Conservation (phyloP, 139 green algal genomes). For the Eudorina sp. region DNA sequence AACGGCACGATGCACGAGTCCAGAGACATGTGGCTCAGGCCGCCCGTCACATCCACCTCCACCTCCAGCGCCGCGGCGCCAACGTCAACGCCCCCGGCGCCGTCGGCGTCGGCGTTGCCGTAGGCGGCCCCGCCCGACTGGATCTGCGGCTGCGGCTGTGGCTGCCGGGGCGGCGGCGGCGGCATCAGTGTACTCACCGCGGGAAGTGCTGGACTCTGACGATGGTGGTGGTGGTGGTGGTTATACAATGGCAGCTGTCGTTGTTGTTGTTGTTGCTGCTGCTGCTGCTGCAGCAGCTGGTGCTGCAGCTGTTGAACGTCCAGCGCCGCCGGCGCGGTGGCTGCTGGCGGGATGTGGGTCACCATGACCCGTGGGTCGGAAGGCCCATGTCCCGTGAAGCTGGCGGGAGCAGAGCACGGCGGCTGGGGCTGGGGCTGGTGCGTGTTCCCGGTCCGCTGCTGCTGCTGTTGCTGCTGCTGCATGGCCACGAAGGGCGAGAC, state of each 20-base stretch:
- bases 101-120: not conserved
- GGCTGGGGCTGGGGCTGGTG: no score
- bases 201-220: no score
- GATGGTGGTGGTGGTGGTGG: no score
- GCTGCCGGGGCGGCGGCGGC: no score
- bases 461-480: constrained; percentile 25
- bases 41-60: not conserved
- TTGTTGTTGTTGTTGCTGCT: not conserved
- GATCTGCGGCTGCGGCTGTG: not conserved
- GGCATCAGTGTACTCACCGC: no score
- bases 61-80: not conserved
- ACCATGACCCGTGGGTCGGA: no score
- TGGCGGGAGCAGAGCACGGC: no score
- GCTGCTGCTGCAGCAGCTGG: not conserved
- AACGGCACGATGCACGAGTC: not conserved
- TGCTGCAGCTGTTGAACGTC: not conserved
- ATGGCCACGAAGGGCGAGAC: not conserved
- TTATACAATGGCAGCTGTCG: not conserved
- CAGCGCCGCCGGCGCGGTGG: not conserved
- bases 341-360: no score
- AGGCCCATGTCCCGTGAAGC: no score
- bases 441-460: no score
- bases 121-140: not conserved
- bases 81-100: not conserved
- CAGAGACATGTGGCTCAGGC: constrained; percentile 31